phyloP scores from a whole-genome alignment of 345 rosid species.

The Populus alba region DNA sequence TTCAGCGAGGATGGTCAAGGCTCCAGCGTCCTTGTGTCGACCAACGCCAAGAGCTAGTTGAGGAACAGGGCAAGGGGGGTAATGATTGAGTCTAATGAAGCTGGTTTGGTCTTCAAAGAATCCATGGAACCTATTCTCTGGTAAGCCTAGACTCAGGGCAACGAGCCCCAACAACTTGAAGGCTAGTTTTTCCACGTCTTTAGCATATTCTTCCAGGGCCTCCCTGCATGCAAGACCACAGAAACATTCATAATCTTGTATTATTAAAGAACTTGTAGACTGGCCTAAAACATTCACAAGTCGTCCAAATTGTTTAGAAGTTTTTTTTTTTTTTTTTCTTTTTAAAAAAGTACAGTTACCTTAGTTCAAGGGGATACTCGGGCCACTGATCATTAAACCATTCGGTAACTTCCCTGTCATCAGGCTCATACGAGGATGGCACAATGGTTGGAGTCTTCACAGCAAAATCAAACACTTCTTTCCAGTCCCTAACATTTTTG shows the following conservation, averaged over 20 bases:
- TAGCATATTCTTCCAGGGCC: slow-evolving; percentile 42
- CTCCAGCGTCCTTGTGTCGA: slow-evolving; percentile 72
- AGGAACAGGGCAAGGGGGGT: slow-evolving; percentile 79
- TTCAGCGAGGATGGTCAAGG: slow-evolving; percentile 66
- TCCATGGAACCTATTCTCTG: slow-evolving; percentile 39
- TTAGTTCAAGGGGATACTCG: slow-evolving; percentile 25
- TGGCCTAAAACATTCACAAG: too few species aligned
- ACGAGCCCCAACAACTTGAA: slow-evolving; percentile 45
- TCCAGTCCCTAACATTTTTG: slow-evolving; percentile 59
- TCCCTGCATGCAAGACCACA: slow-evolving; percentile 26
- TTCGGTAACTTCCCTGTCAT: slow-evolving; percentile 16
- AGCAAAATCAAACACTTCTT: slow-evolving; percentile 42
- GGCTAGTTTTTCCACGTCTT: slow-evolving; percentile 49
- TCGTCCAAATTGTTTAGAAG: too few species aligned
- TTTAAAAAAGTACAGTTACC: not conserved
- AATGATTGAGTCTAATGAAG: slow-evolving; percentile 55
- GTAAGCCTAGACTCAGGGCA: slow-evolving; percentile 57
- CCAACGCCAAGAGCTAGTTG: slow-evolving; percentile 82
- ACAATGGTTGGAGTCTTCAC: slow-evolving; percentile 12
- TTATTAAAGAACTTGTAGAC: too few species aligned
- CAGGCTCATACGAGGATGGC: slow-evolving; percentile 24
- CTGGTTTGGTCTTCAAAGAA: slow-evolving; percentile 55
- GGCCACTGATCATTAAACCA: slow-evolving; percentile 29
- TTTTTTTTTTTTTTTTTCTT: too few species aligned
- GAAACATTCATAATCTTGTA: too few species aligned